These are phyloP conservation scores for Populus simonii DNA, from an alignment of 345 rosid species.

Conservation along the genomic window DNA sequence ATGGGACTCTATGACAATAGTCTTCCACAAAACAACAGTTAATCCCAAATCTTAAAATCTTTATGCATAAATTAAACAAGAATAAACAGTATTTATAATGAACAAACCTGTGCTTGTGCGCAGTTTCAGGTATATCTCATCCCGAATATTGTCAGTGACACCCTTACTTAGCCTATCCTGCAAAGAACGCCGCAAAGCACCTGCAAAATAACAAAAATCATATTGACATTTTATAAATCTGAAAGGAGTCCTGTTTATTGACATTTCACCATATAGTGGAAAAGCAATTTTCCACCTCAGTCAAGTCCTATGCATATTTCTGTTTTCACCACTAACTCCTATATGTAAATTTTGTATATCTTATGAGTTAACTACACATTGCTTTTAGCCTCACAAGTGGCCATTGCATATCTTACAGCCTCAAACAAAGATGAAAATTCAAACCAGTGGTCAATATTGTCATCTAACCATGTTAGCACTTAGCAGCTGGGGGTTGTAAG, in stretches of 20 bases:
- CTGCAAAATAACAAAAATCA: slow-evolving; percentile 24
- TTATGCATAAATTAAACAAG: neutral
- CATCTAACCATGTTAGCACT: neutral
- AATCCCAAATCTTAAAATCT: neutral
- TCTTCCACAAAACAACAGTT: neutral
- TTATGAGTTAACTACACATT: neutral
- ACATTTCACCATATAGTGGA: neutral
- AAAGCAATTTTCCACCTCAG: neutral
- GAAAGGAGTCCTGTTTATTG: neutral
- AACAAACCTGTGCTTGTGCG: slow-evolving; percentile 85
- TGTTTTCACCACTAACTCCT: neutral
- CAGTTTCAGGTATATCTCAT: slow-evolving; percentile 81
- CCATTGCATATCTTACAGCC: neutral
- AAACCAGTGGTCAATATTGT: neutral
- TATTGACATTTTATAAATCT: neutral
- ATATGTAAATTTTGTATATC: neutral
- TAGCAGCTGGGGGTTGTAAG: neutral
- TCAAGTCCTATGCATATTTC: neutral
- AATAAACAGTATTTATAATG: neutral
- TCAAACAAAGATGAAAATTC: neutral
- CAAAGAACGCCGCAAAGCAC: slow-evolving; percentile 83
- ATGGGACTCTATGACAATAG: neutral
- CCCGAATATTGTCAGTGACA: slow-evolving; percentile 70
- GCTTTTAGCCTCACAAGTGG: neutral
- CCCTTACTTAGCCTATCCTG: slow-evolving; percentile 90